Base-by-base conservation (phyloP, 2,329 filamentous ascomycete genomes). In the Penicillium sp. region DNA sequence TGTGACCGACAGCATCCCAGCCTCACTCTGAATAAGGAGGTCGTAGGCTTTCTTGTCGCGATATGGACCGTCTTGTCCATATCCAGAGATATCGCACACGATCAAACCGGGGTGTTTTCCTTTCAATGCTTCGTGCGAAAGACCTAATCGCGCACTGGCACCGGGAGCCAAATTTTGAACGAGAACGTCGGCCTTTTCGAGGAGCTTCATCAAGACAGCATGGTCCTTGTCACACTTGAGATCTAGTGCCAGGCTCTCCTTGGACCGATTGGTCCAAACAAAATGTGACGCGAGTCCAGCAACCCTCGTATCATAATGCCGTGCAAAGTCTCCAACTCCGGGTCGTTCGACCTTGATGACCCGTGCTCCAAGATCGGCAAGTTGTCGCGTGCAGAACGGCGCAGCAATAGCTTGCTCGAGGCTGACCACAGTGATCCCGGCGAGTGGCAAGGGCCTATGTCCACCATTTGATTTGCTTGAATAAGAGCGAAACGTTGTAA, bases 301-400 rank as follows among this genome's bases (percentile, higher is more conserved):
- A 2, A 81, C 79, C 8, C 79, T 74, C 0, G 67, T 74, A 61
- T 83, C 80, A 57, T 82, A 81, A 11, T 74, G 66, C 1, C 79
- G 75, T 0, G 80, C 80, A 61, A 83, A 83, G 60, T 83, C 81
- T 1, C 80, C 80, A 0, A 75, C 74, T 0, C 68, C 73, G 0
- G 79, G 80, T 0, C 81, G 76, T 59, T 83, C 80, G 18, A 83
- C 67, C 63, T 83, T 83, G 65, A 82, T 82, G 18, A 83, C 79
- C 5, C 80, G 72, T 2, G 80, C 80, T 11, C 81, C 81, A 8
- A 79, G 70, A 56, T 83, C 80, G 16, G 81, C 79, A 4, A 82
- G 71, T 47, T 83, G 80, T 0, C 80, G 72, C 0, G 81, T 82
- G 57, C 79, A 82, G 54, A 81, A 81, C 1, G 80, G 80, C 0